phyloP scores from a whole-genome alignment of 2,329 filamentous ascomycete genomes.

The Diaporthe nobilis region DNA sequence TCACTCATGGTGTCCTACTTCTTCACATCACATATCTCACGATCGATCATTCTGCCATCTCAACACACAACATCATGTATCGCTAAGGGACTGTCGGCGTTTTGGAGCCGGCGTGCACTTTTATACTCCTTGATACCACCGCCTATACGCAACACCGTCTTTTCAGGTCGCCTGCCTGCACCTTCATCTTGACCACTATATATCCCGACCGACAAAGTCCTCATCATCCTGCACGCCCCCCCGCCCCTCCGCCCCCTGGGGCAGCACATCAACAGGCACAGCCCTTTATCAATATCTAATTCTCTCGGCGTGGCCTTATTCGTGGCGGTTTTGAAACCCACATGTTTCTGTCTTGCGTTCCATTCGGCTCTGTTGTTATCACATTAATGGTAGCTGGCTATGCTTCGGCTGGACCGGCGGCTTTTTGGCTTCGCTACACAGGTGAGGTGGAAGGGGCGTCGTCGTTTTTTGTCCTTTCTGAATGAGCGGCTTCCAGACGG shows the following conservation, averaged over 20 bases:
- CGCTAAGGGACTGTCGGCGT: slow-evolving; percentile 38
- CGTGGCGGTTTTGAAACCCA: slow-evolving; percentile 22
- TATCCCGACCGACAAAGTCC: slow-evolving; percentile 20
- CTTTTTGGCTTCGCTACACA: slow-evolving; percentile 34
- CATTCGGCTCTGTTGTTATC: slow-evolving; percentile 37
- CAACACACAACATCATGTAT: slow-evolving; percentile 27
- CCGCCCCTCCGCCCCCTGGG: not conserved
- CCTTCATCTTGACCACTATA: slow-evolving; percentile 19
- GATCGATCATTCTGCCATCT: slow-evolving; percentile 28
- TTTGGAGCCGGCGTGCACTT: slow-evolving; percentile 39
- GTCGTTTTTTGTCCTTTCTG: not conserved
- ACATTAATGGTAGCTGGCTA: slow-evolving; percentile 38
- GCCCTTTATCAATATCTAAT: slow-evolving; percentile 36
- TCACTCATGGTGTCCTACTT: not conserved
- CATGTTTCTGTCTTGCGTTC: slow-evolving; percentile 26
- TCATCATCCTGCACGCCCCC: not conserved
- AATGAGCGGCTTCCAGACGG: slow-evolving; percentile 8
- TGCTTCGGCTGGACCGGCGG: slow-evolving; percentile 43
- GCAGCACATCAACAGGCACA: not conserved
- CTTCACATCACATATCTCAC: slow-evolving; percentile 35
- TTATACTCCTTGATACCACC: slow-evolving; percentile 40
- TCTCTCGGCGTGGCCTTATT: slow-evolving; percentile 8
- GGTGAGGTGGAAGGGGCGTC: slow-evolving; percentile 11
- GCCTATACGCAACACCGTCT: slow-evolving; percentile 28
- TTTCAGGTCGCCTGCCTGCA: slow-evolving; percentile 5